phyloP scores from a whole-genome alignment of 2,329 filamentous ascomycete genomes.

The Diaporthe sp. region DNA sequence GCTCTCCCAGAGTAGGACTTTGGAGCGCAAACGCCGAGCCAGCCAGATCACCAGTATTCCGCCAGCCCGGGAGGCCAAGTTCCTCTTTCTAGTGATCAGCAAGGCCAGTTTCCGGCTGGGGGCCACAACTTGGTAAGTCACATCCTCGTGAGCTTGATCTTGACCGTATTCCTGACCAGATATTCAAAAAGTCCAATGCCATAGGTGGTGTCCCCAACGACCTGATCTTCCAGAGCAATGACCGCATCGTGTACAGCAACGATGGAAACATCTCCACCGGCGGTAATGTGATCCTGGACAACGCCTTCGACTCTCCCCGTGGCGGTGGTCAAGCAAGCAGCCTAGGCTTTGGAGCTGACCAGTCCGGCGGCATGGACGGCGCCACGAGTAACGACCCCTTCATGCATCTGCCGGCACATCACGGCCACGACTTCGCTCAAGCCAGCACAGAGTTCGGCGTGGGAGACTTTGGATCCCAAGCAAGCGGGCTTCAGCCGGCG shows the following conservation, averaged over 20 bases:
- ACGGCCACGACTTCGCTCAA: not conserved
- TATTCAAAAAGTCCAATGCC: too few relatives aligned
- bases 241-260: too few relatives aligned
- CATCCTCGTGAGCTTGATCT: too few relatives aligned
- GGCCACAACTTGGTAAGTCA: too few relatives aligned
- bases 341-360: not conserved
- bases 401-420: not conserved
- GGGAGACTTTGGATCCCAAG: not conserved
- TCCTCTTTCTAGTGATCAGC: too few relatives aligned
- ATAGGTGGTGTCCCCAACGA: rapidly evolving
- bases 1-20: not conserved
- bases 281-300: not conserved
- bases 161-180: not conserved
- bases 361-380: not conserved
- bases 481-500: too few relatives aligned
- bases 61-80: not conserved
- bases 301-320: too few relatives aligned
- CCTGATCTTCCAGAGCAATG: not conserved
- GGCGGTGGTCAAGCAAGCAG: not conserved
- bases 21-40: not conserved
- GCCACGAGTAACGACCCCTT: not conserved
- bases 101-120: not conserved
- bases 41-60: too few relatives aligned
- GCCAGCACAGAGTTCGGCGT: not conserved
- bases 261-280: not conserved